phyloP scores from a whole-genome alignment of 2,329 filamentous ascomycete species.

The Cladosporium sp. region DNA sequence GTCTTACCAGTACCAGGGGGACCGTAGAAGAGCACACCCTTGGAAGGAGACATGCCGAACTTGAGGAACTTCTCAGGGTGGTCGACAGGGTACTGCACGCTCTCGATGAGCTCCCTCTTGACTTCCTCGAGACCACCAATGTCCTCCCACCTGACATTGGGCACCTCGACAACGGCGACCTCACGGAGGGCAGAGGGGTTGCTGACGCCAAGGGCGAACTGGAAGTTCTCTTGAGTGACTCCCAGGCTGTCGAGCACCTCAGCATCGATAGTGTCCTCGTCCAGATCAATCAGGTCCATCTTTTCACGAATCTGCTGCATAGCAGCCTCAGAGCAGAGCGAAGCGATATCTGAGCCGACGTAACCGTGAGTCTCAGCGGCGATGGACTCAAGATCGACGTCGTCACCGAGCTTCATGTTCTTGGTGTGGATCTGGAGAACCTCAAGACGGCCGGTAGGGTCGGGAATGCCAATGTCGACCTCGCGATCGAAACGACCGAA shows the following conservation, averaged over 20 bases:
- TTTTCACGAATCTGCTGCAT: conserved; percentile 99
- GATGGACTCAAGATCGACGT: conserved; percentile 95
- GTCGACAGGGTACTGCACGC: conserved; percentile 97
- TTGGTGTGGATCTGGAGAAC: conserved; percentile 99
- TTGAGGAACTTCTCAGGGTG: conserved; percentile 99
- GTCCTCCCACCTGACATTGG: conserved; percentile 99
- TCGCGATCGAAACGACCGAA: conserved; percentile 99
- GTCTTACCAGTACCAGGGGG: conserved; percentile 99
- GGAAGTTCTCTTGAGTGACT: conserved; percentile 99
- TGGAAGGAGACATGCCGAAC: conserved; percentile 95
- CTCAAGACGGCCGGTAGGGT: conserved; percentile 96
- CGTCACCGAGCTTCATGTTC: conserved; percentile 99
- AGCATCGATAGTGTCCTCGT: conserved; percentile 98
- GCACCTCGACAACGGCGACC: conserved; percentile 97
- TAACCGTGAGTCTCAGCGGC: conserved; percentile 98
- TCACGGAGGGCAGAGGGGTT: conserved; percentile 98
- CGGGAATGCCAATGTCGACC: conserved; percentile 96
- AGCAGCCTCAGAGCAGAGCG: conserved; percentile 95
- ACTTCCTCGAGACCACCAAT: conserved; percentile 97
- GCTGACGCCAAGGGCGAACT: conserved; percentile 93
- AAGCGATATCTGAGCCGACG: conserved; percentile 96
- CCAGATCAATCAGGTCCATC: conserved; percentile 99
- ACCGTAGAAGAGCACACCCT: conserved; percentile 97
- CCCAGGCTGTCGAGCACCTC: conserved; percentile 97
- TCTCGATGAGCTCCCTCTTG: conserved; percentile 99